Percentiles rank a stretch among this genome's conserved stretches.
These are phyloP conservation scores for Cystofilobasidium ferigula DNA, from an alignment of 768 basidiomycete genomes.

Conservation along the genomic window DNA sequence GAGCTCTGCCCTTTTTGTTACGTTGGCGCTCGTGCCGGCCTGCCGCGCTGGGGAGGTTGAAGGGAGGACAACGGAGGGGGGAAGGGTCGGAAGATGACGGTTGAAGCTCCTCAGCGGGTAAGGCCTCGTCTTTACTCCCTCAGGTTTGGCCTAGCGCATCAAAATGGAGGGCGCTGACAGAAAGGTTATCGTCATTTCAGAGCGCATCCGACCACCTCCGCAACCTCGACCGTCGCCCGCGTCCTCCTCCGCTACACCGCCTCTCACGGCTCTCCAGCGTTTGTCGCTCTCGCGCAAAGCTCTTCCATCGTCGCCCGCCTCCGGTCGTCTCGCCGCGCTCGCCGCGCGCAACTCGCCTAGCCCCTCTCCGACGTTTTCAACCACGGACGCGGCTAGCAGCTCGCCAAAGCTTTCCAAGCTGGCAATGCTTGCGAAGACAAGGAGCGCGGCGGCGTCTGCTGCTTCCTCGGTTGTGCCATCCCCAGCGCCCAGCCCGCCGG, in stretches of 20 bases:
- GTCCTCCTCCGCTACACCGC: background rate
- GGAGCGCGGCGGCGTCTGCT: constrained; percentile 6
- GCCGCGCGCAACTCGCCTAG: constrained; percentile 24
- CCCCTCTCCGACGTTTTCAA: background rate
- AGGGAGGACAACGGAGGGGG: background rate
- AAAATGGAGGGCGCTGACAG: no score
- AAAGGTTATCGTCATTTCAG: no score
- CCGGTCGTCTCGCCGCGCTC: constrained; percentile 28
- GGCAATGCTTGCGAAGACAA: constrained; percentile 20
- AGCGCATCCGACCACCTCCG: background rate
- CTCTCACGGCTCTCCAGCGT: constrained; percentile 41
- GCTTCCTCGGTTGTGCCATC: background rate
- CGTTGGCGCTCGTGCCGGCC: background rate
- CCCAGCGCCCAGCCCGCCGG: background rate
- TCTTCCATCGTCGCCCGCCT: background rate
- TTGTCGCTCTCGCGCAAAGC: constrained; percentile 42
- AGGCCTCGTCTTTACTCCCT: no score
- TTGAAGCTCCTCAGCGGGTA: background rate
- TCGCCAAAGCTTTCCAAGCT: constrained; percentile 26
- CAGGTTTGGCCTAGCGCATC: no score
- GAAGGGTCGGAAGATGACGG: background rate
- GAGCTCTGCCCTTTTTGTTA: background rate
- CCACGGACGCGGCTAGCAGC: background rate
- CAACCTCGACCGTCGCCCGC: background rate
- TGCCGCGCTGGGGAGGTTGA: background rate